phyloP scores from a whole-genome alignment of 2,329 filamentous ascomycete genomes.

The Hypocrella siamensis region DNA sequence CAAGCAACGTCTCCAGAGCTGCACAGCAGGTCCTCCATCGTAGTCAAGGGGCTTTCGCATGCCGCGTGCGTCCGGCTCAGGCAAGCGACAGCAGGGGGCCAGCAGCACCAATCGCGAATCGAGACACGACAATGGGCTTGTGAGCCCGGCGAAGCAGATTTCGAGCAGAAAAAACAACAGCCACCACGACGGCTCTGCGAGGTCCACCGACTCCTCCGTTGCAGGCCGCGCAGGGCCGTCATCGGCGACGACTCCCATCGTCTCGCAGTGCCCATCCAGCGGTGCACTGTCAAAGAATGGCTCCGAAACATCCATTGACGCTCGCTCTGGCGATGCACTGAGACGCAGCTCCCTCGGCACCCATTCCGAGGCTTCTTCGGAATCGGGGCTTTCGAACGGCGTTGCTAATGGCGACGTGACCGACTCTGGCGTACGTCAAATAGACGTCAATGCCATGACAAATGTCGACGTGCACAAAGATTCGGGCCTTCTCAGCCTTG shows the following conservation, averaged over 20 bases:
- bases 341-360: slow-evolving; percentile 34
- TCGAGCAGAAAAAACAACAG: slow-evolving; percentile 28
- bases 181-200: slow-evolving; percentile 24
- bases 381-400: slow-evolving; percentile 29
- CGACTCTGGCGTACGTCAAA: slow-evolving; percentile 43
- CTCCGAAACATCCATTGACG: slow-evolving; percentile 14
- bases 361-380: slow-evolving; percentile 39
- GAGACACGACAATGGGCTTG: slow-evolving; percentile 77
- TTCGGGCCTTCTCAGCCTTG: slow-evolving; percentile 58
- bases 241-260: slow-evolving; percentile 7
- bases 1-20: neutral
- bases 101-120: slow-evolving; percentile 51
- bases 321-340: slow-evolving; percentile 23
- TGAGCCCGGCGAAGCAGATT: slow-evolving; percentile 36
- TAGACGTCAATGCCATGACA: slow-evolving; percentile 56
- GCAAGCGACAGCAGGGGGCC: slow-evolving; percentile 47
- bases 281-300: slow-evolving; percentile 17
- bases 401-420: slow-evolving; percentile 17
- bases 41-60: slow-evolving; percentile 24
- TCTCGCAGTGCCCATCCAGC: slow-evolving; percentile 14
- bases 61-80: slow-evolving; percentile 43
- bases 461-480: slow-evolving; percentile 54
- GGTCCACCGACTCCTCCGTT: slow-evolving; percentile 16
- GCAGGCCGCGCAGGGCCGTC: slow-evolving; percentile 16
- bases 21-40: neutral